Evolutionary conservation across 1,284 basidiomycete genomes (phyloP), one percentile per base, ranked within the genome.

Genomic region (Dichomitus squalens): DNA sequence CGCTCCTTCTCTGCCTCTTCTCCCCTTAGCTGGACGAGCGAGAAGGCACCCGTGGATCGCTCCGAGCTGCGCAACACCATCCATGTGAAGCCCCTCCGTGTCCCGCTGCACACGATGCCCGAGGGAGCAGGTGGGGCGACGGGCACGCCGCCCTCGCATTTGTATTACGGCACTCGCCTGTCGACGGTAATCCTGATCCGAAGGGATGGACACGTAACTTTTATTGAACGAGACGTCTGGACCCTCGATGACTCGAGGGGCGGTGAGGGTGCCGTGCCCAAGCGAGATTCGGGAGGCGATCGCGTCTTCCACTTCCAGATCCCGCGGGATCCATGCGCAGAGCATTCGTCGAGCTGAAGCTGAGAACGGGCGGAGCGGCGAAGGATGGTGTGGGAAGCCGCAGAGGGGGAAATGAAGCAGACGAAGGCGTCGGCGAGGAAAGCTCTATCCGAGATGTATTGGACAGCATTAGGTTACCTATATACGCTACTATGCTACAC

Each of bases 221-320:
- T 91, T 67, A 75, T 87, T 49, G 91, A 93, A 69, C 75, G 88
- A 55, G 89, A 93, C 68, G 75, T 84, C 44, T 92, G 88, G 88
- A 70, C 67, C 55, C 63, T 82, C 44, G 72, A 64, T 40, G 72
- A 77, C 38, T 80, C 65, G 44, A 61, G 61, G 7, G 55, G 53
- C 7, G 38, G 34, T 21, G 50, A n/a, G 39, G 27, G 16, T n/a
- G 49, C 20, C 27, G 4, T 11, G 27, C 39, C 27, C 44, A 66
- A 53, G 66, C 73, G 76, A 61, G 76, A 78, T 68, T 73, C 76
- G 50, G 60, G 72, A 31, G 75, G 74, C 47, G 75, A 85, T 69
- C 82, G 84, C 61, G 71, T 75, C 47, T 85, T 83, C 71, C 76
- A 75, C 60, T 86, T 87, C 72, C 68, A 75, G 60, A 67, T 85